Evolutionary conservation across 768 basidiomycete species (phyloP), one percentile per base, ranked within the genome.

Genomic region (Russula foetens): DNA sequence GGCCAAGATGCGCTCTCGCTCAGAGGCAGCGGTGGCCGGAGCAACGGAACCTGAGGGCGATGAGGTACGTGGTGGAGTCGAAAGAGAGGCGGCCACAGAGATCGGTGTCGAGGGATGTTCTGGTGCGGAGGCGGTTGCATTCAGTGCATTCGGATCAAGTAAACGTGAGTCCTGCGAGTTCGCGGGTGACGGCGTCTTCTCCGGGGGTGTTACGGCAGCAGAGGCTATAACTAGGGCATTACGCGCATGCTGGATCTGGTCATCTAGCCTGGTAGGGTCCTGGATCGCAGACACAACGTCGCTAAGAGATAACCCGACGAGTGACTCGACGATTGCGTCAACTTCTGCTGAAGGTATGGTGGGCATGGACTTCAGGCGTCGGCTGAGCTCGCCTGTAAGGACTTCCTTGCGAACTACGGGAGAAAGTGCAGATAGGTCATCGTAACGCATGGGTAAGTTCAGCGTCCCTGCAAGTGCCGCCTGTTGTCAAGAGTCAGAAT

Each of bases 361-460:
- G 45, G 79, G 81, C 68, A 82, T 74, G 3, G 75, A 69, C 68
- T 83, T 88, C 66, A 93, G 76, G 6, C 88, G 84, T 59, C 90
- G 81, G 67, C 81, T 86, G 28, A 93, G 76, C 71, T 93, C 92
- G 33, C 90, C 92, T 0, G 88, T 85, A 28, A 94, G 77, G 6
- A 93, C 87, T 67, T 92, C 90, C 69, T 86, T 88, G 65, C 92
- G 84, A 14, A 93, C 90, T 21, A 93, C 92, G 19, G 92, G 90
- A 12, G 92, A 92, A 44, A 94, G 75, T 0, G 84, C 80, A 0
- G 90, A 79, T 7, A 93, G 80, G 58, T 92, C 90, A 64, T 93
- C 92, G 62, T 91, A 92, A n/a, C 83, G 85, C 84, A 92, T 88
- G 0, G 91, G 86, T 19, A 92, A 70, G 69, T 86, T 90, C 41